Evolutionary conservation across 1,139 yeast species (phyloP).

Genomic region (Blastobotrys serpentis): DNA sequence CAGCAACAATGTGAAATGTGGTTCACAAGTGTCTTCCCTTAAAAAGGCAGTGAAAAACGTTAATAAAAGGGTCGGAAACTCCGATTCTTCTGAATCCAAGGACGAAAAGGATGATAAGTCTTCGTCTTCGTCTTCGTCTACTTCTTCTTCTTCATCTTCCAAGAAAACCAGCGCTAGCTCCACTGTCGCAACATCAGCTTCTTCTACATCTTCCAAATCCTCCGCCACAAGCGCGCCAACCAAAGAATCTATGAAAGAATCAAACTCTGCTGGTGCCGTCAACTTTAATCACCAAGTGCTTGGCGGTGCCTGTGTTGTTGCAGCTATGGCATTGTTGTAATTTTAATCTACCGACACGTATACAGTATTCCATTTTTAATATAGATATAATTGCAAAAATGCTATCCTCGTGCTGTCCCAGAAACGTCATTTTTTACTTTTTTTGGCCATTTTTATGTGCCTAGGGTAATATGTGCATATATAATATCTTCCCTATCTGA

Average conservation of each 20-base stretch:
- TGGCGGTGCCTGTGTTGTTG: not conserved
- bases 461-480: too few species aligned
- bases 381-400: too few species aligned
- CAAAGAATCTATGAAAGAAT: not conserved
- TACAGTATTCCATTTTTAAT: too few species aligned
- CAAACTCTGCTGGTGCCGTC: not conserved
- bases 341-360: too few species aligned
- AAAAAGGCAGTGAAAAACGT: not conserved
- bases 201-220: not conserved
- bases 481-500: too few species aligned
- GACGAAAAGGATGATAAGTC: not conserved
- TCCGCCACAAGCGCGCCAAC: not conserved
- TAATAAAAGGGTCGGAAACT: not conserved
- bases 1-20: not conserved
- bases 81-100: not conserved
- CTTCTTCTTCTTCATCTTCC: not conserved
- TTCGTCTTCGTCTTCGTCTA: not conserved
- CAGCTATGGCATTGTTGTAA: constrained; percentile 1
- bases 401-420: too few species aligned
- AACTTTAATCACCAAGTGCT: not conserved
- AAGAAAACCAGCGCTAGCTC: not conserved
- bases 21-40: not conserved
- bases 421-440: too few species aligned
- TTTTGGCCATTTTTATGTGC: too few species aligned
- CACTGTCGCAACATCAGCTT: not conserved